Conservation (phyloP, 441 rosid species). For the Eutrema salsugineum region DNA sequence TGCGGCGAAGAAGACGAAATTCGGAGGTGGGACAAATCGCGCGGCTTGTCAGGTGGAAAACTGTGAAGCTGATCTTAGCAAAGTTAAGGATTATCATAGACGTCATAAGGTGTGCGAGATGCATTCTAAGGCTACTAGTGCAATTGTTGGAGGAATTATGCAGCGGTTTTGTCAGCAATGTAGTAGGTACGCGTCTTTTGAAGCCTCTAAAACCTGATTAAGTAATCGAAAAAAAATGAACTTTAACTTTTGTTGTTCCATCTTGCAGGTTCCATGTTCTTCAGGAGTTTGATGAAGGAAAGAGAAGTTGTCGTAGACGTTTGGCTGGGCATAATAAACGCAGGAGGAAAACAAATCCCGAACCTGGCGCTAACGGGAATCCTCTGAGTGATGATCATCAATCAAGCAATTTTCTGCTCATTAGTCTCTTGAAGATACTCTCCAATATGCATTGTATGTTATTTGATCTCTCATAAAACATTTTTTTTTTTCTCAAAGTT, state of each 20-base stretch:
- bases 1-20: slow-evolving; percentile 67
- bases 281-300: slow-evolving; percentile 98
- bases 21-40: slow-evolving; percentile 46
- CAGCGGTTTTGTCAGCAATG: slow-evolving; percentile 99
- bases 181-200: slow-evolving; percentile 59
- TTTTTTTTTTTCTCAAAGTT: not conserved
- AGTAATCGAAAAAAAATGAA: not conserved
- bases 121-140: slow-evolving; percentile 92
- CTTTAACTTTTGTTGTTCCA: not conserved
- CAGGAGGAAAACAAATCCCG: slow-evolving; percentile 91
- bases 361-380: slow-evolving; percentile 44
- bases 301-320: slow-evolving; percentile 98
- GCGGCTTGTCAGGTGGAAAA: slow-evolving; percentile 92
- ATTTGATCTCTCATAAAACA: not conserved
- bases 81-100: slow-evolving; percentile 92
- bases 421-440: slow-evolving; percentile 77
- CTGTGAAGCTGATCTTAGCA: slow-evolving; percentile 90
- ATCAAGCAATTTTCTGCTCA: slow-evolving; percentile 65
- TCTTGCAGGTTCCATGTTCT: slow-evolving; percentile 85
- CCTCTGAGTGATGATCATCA: slow-evolving; percentile 71
- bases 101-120: slow-evolving; percentile 95
- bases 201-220: not conserved
- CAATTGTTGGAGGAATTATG: slow-evolving; percentile 83
- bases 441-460: slow-evolving; percentile 83
- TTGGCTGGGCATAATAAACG: slow-evolving; percentile 97